phyloP scores from a whole-genome alignment of 148 eudicot genomes.

The Cornus suecica region DNA sequence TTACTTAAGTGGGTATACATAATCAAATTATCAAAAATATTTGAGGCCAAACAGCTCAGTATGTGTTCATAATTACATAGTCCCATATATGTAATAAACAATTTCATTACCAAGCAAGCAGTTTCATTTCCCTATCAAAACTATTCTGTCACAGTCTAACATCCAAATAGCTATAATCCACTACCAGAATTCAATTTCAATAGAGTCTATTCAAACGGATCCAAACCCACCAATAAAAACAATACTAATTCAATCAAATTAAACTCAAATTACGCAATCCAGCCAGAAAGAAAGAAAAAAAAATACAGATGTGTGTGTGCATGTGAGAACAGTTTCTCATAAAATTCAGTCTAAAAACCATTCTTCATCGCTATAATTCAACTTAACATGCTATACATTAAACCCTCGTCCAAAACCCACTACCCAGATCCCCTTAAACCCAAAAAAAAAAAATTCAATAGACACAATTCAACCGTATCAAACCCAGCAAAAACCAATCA shows the following conservation, averaged over 20 bases:
- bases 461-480: not conserved
- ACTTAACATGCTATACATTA: not conserved
- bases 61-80: not conserved
- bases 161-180: too few relatives aligned
- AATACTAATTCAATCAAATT: too few relatives aligned
- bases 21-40: too few relatives aligned
- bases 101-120: not conserved
- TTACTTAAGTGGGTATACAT: not conserved
- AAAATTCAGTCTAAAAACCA: not conserved
- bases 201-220: too few relatives aligned
- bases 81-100: not conserved
- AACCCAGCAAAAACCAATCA: not conserved
- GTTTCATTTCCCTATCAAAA: not conserved
- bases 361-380: not conserved
- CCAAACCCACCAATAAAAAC: too few relatives aligned
- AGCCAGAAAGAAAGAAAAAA: too few relatives aligned
- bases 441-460: too few relatives aligned
- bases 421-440: not conserved
- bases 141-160: too few relatives aligned
- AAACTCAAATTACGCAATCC: too few relatives aligned
- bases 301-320: too few relatives aligned
- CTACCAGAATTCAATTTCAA: too few relatives aligned
- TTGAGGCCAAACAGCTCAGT: not conserved
- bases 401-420: not conserved
- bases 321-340: too few relatives aligned